Evolutionary conservation across 75 land plant species (phyloP).

Genomic region (Selaginella tamariscina): DNA sequence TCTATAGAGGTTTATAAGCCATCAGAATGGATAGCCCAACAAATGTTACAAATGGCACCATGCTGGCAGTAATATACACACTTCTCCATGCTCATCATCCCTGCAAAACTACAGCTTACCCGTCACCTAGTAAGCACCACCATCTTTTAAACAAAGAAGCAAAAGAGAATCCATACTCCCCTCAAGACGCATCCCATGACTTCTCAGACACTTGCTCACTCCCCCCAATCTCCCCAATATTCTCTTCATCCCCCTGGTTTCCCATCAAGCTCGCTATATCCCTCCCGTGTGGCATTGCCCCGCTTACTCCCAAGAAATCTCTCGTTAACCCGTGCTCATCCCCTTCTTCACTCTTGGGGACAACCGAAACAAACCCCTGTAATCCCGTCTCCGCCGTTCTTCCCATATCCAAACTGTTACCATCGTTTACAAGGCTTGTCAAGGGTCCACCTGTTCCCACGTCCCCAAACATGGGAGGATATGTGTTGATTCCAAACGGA

Average conservation of each 20-base stretch:
- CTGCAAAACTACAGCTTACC: too few relatives aligned
- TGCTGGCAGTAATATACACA: too few relatives aligned
- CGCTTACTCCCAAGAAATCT: neutral
- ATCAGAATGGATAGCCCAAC: too few relatives aligned
- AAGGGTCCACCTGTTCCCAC: neutral
- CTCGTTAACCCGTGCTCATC: neutral
- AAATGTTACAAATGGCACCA: too few relatives aligned
- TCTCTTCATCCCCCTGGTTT: constrained; percentile 35
- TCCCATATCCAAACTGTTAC: neutral
- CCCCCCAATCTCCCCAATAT: neutral
- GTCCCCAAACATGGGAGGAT: neutral
- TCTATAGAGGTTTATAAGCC: too few relatives aligned
- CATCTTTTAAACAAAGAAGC: too few relatives aligned
- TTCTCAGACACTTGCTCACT: neutral
- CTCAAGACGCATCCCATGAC: neutral
- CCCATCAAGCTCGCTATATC: neutral
- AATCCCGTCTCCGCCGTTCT: neutral
- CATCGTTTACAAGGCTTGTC: too few relatives aligned
- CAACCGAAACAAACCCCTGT: neutral
- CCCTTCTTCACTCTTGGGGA: neutral
- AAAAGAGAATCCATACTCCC: too few relatives aligned
- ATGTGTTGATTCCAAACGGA: neutral
- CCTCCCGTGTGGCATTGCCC: neutral
- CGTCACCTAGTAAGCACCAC: too few relatives aligned
- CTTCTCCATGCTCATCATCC: too few relatives aligned